Conservation (phyloP, 1,284 basidiomycete genomes). For the Somion occarium region DNA sequence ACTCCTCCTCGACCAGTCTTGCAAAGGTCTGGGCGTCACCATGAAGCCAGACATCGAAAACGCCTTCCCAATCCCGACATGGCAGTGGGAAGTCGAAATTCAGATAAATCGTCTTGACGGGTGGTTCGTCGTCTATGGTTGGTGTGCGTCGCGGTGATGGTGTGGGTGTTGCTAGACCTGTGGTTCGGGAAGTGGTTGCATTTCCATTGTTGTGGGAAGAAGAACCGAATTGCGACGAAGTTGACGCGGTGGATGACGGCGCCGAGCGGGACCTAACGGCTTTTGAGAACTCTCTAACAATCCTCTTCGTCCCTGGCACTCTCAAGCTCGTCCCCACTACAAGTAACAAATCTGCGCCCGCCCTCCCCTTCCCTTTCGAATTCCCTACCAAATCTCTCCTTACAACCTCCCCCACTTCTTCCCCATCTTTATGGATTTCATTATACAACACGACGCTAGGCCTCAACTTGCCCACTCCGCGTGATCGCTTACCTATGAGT, state of each 20-base stretch:
- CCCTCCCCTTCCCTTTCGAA: constrained; percentile 44
- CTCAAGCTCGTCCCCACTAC: constrained; percentile 90
- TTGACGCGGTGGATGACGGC: constrained; percentile 9
- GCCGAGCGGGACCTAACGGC: constrained; percentile 51
- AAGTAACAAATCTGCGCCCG: constrained; percentile 79
- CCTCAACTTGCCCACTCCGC: constrained; percentile 78
- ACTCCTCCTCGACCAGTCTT: constrained; percentile 47
- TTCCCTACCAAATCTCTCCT: constrained; percentile 70
- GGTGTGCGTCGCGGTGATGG: constrained; percentile 38
- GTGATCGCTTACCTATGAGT: constrained; percentile 73
- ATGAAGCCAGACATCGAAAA: constrained; percentile 90
- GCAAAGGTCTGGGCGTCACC: constrained; percentile 86
- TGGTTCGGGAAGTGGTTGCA: constrained; percentile 13
- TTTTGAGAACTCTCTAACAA: constrained; percentile 89
- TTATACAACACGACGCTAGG: constrained; percentile 91
- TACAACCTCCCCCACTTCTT: constrained; percentile 79
- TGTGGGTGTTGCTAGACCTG: constrained; percentile 31
- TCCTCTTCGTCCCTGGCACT: constrained; percentile 90
- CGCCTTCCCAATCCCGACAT: constrained; percentile 82
- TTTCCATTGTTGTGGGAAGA: not conserved
- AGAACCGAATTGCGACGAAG: not conserved
- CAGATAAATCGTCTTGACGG: constrained; percentile 75
- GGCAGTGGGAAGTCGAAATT: constrained; percentile 90
- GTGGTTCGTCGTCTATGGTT: constrained; percentile 40
- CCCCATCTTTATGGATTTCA: constrained; percentile 84